These are phyloP conservation scores for Leccinum griseonigrum DNA, from an alignment of 1,284 basidiomycete species.

Conservation along the genomic window DNA sequence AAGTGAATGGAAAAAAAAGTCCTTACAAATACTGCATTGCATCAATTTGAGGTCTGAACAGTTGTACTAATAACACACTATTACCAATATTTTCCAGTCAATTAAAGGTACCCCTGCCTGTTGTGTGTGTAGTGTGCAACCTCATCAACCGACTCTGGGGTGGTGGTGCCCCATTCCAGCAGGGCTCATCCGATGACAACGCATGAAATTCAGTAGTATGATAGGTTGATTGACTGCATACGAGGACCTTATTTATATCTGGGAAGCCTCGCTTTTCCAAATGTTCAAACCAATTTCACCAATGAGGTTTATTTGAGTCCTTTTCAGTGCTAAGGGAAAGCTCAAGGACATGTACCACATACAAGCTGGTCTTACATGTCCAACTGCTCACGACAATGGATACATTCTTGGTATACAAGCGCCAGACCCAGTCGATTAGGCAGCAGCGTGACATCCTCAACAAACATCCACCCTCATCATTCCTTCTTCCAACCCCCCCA, in stretches of 20 bases:
- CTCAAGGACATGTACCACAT: not conserved
- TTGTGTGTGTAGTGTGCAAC: constrained; percentile 50
- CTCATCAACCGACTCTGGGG: constrained; percentile 65
- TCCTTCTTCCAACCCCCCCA: no score
- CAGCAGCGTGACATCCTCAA: not conserved
- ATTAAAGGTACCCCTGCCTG: no score
- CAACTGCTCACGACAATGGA: not conserved
- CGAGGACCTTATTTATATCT: not conserved
- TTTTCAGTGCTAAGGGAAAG: not conserved
- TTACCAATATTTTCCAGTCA: no score
- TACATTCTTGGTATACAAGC: not conserved
- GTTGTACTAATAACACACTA: no score
- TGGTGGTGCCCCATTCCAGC: constrained; percentile 29
- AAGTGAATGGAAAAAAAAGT: no score
- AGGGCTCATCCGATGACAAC: constrained; percentile 19
- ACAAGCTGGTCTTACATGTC: not conserved
- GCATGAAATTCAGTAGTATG: not conserved
- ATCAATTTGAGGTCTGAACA: no score
- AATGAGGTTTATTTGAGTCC: not conserved
- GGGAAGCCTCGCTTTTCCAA: not conserved
- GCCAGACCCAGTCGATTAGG: not conserved
- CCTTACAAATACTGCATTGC: no score
- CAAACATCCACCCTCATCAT: no score
- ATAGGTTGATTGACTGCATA: not conserved
- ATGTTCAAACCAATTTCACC: not conserved